phyloP scores from a whole-genome alignment of 441 rosid species.

The Flueggea neowawraea region DNA sequence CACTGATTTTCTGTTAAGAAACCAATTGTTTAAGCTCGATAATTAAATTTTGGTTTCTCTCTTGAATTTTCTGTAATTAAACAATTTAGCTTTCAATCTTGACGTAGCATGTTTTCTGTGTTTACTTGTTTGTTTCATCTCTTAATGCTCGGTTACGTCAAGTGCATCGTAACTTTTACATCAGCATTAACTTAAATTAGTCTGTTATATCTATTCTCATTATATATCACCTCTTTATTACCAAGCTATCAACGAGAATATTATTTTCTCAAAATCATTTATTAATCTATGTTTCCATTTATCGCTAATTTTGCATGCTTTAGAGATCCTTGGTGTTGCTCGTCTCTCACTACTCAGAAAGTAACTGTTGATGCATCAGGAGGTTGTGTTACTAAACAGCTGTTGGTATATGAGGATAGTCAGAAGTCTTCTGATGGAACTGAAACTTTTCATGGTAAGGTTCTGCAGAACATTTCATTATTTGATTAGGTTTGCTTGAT shows the following conservation, averaged over 20 bases:
- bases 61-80: no score
- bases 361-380: slow-evolving; percentile 18
- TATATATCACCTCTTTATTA: not conserved
- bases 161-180: no score
- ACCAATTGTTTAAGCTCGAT: no score
- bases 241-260: not conserved
- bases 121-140: no score
- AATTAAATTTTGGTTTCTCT: no score
- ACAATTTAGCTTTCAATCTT: no score
- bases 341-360: slow-evolving; percentile 25
- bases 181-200: no score
- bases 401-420: slow-evolving; percentile 25
- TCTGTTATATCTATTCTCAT: not conserved
- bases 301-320: slow-evolving; percentile 7
- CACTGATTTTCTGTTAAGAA: no score
- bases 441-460: slow-evolving; percentile 35
- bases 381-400: slow-evolving; percentile 23
- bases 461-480: not conserved
- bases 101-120: no score
- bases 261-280: not conserved
- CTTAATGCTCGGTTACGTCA: no score
- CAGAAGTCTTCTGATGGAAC: slow-evolving; percentile 20
- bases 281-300: not conserved
- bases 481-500: no score
- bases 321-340: slow-evolving; percentile 17